A percentile compares a stretch with the other conserved stretches of the same genome.
phyloP scores from a whole-genome alignment of 768 basidiomycete species.

The Suillus spraguei region DNA sequence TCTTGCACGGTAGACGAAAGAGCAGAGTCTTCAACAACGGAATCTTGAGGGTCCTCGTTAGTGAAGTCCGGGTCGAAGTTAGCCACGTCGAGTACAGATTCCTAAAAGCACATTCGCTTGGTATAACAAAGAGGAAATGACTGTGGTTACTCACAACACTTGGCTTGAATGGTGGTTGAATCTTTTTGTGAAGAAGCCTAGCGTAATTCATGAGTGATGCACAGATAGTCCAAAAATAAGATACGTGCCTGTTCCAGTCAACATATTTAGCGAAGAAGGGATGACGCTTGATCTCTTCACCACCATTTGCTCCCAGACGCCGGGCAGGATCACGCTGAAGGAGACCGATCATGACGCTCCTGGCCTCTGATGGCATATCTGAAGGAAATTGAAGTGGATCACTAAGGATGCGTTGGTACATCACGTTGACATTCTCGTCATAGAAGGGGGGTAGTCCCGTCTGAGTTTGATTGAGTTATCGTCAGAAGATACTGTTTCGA shows the following conservation, averaged over 20 bases:
- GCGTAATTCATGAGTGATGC: conserved; percentile 9
- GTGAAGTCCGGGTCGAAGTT: conserved; percentile 99
- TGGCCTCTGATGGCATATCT: conserved; percentile 87
- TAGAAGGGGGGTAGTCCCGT: conserved; percentile 98
- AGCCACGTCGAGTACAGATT: conserved; percentile 91
- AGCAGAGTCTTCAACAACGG: conserved; percentile 91
- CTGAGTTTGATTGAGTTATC: conserved; percentile 37
- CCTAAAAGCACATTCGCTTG: conserved; percentile 42
- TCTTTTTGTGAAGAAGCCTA: conserved; percentile 88
- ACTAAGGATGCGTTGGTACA: conserved; percentile 94
- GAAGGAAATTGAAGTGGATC: conserved; percentile 92
- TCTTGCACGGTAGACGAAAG: conserved; percentile 96
- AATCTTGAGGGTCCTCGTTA: conserved; percentile 92
- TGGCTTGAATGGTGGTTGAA: conserved; percentile 97
- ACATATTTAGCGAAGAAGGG: conserved; percentile 94
- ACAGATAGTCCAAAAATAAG: conserved; percentile 4
- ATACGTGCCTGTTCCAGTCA: conserved; percentile 78
- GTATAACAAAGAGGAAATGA: not conserved
- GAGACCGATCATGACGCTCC: conserved; percentile 85
- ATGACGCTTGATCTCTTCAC: conserved; percentile 94
- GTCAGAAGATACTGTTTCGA: not conserved
- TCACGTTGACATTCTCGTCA: conserved; percentile 97
- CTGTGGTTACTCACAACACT: conserved; percentile 68
- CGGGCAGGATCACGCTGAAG: conserved; percentile 86
- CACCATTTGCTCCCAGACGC: conserved; percentile 90